These are phyloP conservation scores for Botryosphaeria dothidea DNA, from an alignment of 2,329 filamentous ascomycete genomes.

Conservation along the genomic window DNA sequence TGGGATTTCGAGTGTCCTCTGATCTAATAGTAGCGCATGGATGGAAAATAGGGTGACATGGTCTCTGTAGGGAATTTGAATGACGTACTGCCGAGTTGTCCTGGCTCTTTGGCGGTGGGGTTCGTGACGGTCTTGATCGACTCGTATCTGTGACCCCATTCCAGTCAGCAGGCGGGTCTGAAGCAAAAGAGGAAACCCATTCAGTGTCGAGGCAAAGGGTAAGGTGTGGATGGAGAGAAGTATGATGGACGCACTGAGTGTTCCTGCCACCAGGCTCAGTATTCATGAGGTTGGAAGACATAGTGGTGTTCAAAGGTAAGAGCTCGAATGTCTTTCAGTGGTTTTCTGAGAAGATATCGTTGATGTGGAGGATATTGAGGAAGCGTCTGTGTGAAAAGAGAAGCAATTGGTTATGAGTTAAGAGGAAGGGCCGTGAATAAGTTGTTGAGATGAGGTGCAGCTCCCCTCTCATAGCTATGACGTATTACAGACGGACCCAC, in stretches of 20 bases:
- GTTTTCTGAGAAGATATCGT: too few relatives aligned
- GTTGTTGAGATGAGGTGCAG: conserved; percentile 9
- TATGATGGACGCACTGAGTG: conserved; percentile 49
- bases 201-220: not conserved
- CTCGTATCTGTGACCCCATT: conserved; percentile 54
- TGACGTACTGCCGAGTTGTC: conserved; percentile 56
- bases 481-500: not conserved
- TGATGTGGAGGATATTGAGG: too few relatives aligned
- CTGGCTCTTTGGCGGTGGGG: conserved; percentile 55
- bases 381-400: not conserved
- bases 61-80: not conserved
- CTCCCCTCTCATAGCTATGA: conserved; percentile 14
- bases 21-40: too few relatives aligned
- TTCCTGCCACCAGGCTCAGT: conserved; percentile 62
- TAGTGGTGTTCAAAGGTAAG: conserved; percentile 27
- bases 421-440: not conserved
- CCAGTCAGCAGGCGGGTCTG: not conserved
- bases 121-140: conserved; percentile 52
- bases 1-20: not conserved
- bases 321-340: not conserved
- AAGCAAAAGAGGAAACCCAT: not conserved
- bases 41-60: too few relatives aligned
- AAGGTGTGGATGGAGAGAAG: not conserved
- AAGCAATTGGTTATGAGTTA: not conserved
- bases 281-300: conserved; percentile 59